Base-by-base conservation (phyloP, 768 basidiomycete genomes). In the Lactarius sanguifluus region DNA sequence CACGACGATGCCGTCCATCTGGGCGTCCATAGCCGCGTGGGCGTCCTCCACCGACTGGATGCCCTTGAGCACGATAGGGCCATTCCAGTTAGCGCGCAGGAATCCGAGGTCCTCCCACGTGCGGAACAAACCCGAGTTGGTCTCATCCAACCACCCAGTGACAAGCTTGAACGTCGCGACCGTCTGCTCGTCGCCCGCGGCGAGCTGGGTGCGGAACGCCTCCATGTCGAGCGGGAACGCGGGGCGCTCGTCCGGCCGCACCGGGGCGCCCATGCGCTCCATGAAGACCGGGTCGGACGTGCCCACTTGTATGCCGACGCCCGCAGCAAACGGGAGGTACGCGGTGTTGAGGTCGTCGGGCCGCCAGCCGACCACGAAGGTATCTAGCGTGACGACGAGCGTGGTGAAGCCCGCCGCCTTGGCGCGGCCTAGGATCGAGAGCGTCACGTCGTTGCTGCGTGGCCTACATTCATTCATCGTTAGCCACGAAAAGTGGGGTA, bases 331-430 rank as follows among this genome's bases (percentile, higher is more conserved):
- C 7, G 91, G 90, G 15, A 90, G 79, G 73, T 85, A 92, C 0
- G 84, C 79, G 4, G 75, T 81, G 58, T 84, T 80, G 62, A 93
- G 78, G 72, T 93, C 91, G 74, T 88, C 86, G 3, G 89, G 89
- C 3, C 90, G 85, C 89, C 88, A 92, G 28, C 89, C 91, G 38
- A 92, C 75, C 1, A 77, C 61, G 82, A 86, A 86, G 1, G 90
- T 89, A 75, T 94, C 91, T 13, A 92, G 80, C 0, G 92, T 92
- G 69, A 94, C 81, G n/a, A 93, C 84, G 38, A 93, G 85, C 15
- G 86, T 85, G 4, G 78, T 83, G 76, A 85, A 94, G 16, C 88
- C 88, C 62, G 76, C 84, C 1, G 77, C 80, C 74, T 90, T 90
- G 15, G 85, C 88, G 3, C 91, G 85, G 10, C 78, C 76, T 23